Percentiles rank a stretch among this genome's conserved stretches.
phyloP scores from a whole-genome alignment of 768 basidiomycete species.

The Gautieria morchelliformis region DNA sequence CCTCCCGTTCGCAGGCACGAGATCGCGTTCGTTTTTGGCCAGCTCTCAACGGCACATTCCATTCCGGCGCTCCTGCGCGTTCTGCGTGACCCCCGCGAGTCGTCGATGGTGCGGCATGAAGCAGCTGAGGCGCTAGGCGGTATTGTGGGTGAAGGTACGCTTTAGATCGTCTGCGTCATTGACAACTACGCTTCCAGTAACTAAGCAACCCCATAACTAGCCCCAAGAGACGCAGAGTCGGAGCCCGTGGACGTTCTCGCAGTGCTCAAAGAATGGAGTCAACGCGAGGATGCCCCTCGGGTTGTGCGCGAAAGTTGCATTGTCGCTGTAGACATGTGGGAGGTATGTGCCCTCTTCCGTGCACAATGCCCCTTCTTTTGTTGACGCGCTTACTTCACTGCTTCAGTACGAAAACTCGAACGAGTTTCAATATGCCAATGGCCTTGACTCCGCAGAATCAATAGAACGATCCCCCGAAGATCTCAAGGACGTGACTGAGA shows the following conservation, averaged over 20 bases:
- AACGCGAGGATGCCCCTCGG: slow-evolving; percentile 63
- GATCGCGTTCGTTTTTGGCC: slow-evolving; percentile 97
- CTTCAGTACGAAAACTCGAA: slow-evolving; percentile 68
- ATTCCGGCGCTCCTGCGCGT: slow-evolving; percentile 78
- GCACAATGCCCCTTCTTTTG: background rate
- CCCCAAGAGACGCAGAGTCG: slow-evolving; percentile 6
- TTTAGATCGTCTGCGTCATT: background rate
- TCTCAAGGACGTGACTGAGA: background rate
- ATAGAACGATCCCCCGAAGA: background rate
- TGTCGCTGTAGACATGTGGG: slow-evolving; percentile 96
- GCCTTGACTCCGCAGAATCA: slow-evolving; percentile 17
- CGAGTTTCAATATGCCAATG: slow-evolving; percentile 72
- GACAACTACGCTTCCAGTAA: slow-evolving; percentile 11
- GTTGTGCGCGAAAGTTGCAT: slow-evolving; percentile 96
- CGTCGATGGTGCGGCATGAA: slow-evolving; percentile 97
- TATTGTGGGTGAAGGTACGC: slow-evolving; percentile 43
- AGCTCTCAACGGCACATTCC: slow-evolving; percentile 80
- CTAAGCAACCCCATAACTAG: slow-evolving; percentile 12
- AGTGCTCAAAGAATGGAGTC: slow-evolving; percentile 78
- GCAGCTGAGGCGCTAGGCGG: slow-evolving; percentile 98
- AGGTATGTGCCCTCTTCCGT: slow-evolving; percentile 41
- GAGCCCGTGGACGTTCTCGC: slow-evolving; percentile 78
- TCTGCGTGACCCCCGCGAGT: slow-evolving; percentile 61
- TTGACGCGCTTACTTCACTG: slow-evolving; percentile 2
- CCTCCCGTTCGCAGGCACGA: slow-evolving; percentile 64